These are phyloP conservation scores for Diaporthe helianthi DNA, from an alignment of 2,329 filamentous ascomycete genomes.

Conservation along the genomic window DNA sequence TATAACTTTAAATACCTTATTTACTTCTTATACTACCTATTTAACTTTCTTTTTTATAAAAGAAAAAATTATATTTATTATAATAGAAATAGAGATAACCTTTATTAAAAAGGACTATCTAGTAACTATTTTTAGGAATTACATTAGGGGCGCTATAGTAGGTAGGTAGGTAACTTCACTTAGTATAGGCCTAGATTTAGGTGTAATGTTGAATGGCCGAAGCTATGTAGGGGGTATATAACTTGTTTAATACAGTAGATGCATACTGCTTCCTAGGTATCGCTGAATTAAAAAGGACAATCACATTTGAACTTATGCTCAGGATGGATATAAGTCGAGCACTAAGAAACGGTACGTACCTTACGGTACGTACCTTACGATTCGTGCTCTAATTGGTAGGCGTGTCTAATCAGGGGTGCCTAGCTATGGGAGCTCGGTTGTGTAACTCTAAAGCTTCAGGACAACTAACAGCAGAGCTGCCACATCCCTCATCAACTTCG, in stretches of 20 bases:
- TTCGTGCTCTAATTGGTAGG: conserved; percentile 6
- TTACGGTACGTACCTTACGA: background rate
- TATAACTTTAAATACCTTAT: too few relatives aligned
- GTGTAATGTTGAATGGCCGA: background rate
- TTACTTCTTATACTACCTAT: too few relatives aligned
- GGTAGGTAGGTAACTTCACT: too few relatives aligned
- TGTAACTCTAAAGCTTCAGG: conserved; percentile 36
- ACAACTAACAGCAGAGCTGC: conserved; percentile 40
- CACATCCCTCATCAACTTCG: conserved; percentile 24
- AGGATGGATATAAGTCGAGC: background rate
- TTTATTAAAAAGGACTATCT: too few relatives aligned
- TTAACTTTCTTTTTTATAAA: too few relatives aligned
- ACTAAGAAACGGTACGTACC: conserved; percentile 11
- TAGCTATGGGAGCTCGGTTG: conserved; percentile 38
- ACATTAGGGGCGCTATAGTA: too few relatives aligned
- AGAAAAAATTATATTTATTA: too few relatives aligned
- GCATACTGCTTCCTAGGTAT: background rate
- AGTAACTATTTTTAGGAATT: too few relatives aligned
- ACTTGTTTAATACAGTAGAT: background rate
- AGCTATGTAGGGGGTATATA: background rate
- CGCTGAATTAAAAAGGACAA: background rate
- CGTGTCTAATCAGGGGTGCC: conserved; percentile 24
- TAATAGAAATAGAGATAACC: too few relatives aligned
- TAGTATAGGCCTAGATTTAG: too few relatives aligned
- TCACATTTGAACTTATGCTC: background rate